Evolutionary conservation across 768 basidiomycete species (phyloP), one percentile per base, ranked within the genome.

Genomic region (Coprinopsis cinerea): DNA sequence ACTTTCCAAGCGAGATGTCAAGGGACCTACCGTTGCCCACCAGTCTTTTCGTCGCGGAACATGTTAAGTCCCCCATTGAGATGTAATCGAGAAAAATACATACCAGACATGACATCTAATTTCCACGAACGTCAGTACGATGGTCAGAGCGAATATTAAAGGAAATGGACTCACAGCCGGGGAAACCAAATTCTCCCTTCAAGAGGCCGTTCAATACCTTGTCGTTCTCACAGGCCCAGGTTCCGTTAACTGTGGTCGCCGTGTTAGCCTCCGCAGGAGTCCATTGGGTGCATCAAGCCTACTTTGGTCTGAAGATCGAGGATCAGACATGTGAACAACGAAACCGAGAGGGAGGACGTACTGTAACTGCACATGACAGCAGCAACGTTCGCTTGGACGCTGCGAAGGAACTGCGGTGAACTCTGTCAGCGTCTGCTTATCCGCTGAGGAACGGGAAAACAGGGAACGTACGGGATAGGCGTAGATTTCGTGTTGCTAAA

Each of bases 351-450:
- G 14, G 27, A 32, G 2, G 47, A 60, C 68, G 52, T 48, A 73
- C 77, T 81, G 56, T 82, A 82, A 52, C 78, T 79, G 61, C 82
- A 83, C 82, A 83, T 83, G 48, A 85, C 73, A 3, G 80, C 61
- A 1, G 83, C 78, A 10, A 83, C 83, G 48, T 79, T 78, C 10
- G 83, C 83, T 61, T 78, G 75, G 2, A 85, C 78, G 17, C 78
- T 74, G 36, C 78, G 76, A 57, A 83, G 57, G 58, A 79, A 79
- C 67, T 73, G 44, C 14, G 27, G 22, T 26, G 13, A 14, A 35
- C 25, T 47, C 26, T 44, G 37, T 48, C 15, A 47, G 40, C 11
- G 43, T 3, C 22, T 24, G 25, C n/a, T 25, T 27, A 32, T 42
- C 9, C 5, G 24, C 5, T 18, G 25, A 5, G 9, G 2, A 43